Evolutionary conservation across 2,329 filamentous ascomycete genomes (phyloP), one percentile per base, ranked within the genome.

Genomic region (Verticillium tricorpus): DNA sequence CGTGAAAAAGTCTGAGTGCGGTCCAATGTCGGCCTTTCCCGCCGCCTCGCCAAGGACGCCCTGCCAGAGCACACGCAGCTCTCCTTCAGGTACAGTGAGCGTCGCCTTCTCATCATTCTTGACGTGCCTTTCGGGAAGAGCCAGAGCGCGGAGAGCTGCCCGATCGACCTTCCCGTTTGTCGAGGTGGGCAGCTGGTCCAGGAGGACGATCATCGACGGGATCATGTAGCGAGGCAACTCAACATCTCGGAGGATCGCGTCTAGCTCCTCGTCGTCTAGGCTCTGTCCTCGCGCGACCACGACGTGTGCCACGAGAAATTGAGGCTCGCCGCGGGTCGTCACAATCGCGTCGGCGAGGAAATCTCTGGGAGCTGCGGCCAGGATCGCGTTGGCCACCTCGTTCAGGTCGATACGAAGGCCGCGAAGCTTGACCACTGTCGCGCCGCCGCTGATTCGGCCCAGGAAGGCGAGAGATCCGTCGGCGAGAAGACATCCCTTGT

Each of bases 331-430:
- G 15, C 68, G 66, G 9, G 70, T 59, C 3, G 65, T 64, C 2
- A 71, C 70, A 7, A 71, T 65, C 2, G 64, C 70, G 3, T 68
- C 65, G 1, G 62, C 25, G 0, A 73, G 28, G 19, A 7, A 50
- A 22, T 50, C 40, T 9, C 22, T 50, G 40, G n/a, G 40, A n/a
- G 40, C 40, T 22, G 40, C 40, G 8, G 40, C 7, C 31, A 74
- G 22, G 3, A 75, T 66, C 1, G 63, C 64, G n/a, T 56, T 60
- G 45, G 69, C 71, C 1, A 74, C 61, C 2, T 85, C 83, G 3
- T 70, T 66, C 0, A 85, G 68, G 17, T 85, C 81, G 31, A 83
- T 75, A 1, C 79, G 73, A 3, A 78, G 60, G 0, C 79, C 80
- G 2, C 73, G 70, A 2, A 84, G 67, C 65, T 83, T 83, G 64